phyloP scores from a whole-genome alignment of 805 yeast genomes.

The Yarrowia porcina region DNA sequence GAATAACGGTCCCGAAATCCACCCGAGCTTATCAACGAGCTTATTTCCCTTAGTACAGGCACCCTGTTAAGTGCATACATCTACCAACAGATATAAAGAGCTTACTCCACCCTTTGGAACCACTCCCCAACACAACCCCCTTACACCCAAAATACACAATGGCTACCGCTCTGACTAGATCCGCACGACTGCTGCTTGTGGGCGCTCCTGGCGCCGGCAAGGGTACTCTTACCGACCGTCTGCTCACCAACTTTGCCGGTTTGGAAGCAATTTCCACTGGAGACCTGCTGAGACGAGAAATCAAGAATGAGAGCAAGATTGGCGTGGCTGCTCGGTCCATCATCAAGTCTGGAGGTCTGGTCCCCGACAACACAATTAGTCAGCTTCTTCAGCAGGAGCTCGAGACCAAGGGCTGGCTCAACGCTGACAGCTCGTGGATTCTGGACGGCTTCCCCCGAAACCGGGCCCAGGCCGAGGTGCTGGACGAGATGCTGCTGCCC shows the following conservation, averaged over 20 bases:
- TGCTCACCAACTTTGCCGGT: slow-evolving; percentile 52
- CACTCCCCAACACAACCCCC: not conserved
- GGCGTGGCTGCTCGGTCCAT: slow-evolving; percentile 53
- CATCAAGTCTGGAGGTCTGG: slow-evolving; percentile 61
- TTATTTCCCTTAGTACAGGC: not conserved
- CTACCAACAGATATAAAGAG: not conserved
- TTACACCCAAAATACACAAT: not conserved
- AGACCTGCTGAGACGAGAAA: slow-evolving; percentile 70
- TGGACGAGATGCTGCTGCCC: slow-evolving; percentile 45
- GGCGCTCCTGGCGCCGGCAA: slow-evolving; percentile 98
- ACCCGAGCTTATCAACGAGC: slow-evolving; percentile 18
- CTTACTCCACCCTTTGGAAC: not conserved
- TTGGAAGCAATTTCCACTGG: slow-evolving; percentile 75
- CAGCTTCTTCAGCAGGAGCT: slow-evolving; percentile 54
- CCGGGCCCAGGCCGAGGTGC: slow-evolving; percentile 59
- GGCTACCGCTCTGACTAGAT: slow-evolving; percentile 26
- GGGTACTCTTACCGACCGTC: slow-evolving; percentile 77
- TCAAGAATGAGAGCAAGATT: slow-evolving; percentile 49
- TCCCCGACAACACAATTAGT: slow-evolving; percentile 73
- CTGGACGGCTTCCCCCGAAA: slow-evolving; percentile 94
- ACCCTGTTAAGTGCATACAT: not conserved
- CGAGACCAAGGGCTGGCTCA: slow-evolving; percentile 44
- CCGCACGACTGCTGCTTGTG: slow-evolving; percentile 58
- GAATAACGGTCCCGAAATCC: slow-evolving; percentile 22
- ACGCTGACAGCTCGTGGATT: slow-evolving; percentile 55